These are phyloP conservation scores for Angomonas deanei DNA, from an alignment of 208 protist genomes.

Conservation along the genomic window DNA sequence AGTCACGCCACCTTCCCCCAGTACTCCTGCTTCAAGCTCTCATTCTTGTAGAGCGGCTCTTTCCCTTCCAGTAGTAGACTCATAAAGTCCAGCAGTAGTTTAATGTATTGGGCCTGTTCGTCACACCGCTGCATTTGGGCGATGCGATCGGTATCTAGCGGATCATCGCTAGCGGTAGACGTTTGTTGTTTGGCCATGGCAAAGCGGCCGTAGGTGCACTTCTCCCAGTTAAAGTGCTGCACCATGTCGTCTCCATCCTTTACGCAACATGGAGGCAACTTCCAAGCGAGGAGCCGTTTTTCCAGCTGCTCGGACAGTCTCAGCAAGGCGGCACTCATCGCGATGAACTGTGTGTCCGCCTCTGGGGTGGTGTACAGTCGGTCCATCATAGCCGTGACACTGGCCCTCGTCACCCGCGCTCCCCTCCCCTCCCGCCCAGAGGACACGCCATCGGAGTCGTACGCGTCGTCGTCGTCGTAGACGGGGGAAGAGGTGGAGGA, in stretches of 20 bases:
- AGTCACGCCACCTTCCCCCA: conserved; percentile 21
- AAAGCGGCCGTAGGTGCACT: too few species aligned
- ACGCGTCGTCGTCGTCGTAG: too few species aligned
- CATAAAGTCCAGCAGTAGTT: not conserved
- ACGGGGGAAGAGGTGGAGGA: too few species aligned
- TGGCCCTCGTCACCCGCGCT: not conserved
- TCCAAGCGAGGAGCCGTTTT: too few species aligned
- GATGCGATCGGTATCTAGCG: not conserved
- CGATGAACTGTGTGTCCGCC: too few species aligned
- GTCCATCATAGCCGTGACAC: too few species aligned
- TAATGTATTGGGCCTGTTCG: not conserved
- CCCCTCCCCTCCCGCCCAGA: not conserved
- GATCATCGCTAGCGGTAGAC: not conserved
- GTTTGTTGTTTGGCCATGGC: too few species aligned
- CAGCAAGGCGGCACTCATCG: too few species aligned
- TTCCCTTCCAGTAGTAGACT: not conserved
- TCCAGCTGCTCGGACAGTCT: too few species aligned
- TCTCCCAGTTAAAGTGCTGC: not conserved
- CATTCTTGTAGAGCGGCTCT: not conserved
- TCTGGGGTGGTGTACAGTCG: too few species aligned
- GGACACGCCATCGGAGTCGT: not conserved
- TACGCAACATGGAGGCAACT: too few species aligned
- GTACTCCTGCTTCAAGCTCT: conserved; percentile 14
- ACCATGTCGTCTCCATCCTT: not conserved
- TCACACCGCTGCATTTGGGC: not conserved